Conservation (phyloP, 106 monocot genomes). For the Dactylorhiza incarnata region DNA sequence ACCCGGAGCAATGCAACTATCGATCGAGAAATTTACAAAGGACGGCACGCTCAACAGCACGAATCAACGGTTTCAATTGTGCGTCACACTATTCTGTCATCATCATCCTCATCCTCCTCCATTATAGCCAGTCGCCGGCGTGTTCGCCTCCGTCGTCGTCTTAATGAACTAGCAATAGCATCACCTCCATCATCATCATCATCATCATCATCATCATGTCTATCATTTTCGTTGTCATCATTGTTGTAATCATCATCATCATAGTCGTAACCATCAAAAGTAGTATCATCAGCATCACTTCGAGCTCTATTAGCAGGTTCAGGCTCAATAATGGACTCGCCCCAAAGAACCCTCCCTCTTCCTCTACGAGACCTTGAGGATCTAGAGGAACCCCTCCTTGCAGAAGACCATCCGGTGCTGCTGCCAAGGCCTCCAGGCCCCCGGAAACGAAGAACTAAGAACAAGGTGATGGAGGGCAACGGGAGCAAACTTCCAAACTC, state of each 20-base stretch:
- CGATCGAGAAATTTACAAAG: not conserved
- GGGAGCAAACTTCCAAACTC: not conserved
- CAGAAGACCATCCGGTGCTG: not conserved
- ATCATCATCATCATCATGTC: constrained; percentile 5
- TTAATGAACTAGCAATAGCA: not conserved
- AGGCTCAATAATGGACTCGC: constrained; percentile 15
- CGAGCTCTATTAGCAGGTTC: not conserved
- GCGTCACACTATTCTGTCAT: constrained; percentile 5
- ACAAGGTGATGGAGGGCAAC: constrained; percentile 21
- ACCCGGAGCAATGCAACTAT: not conserved
- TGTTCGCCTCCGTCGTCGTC: constrained; percentile 4
- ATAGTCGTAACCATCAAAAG: not conserved
- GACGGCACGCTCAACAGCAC: not conserved
- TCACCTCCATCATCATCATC: constrained; percentile 11
- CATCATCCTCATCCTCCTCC: constrained; percentile 2
- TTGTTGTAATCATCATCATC: constrained; percentile 3
- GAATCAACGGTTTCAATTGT: not conserved
- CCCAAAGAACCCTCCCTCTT: constrained; percentile 15
- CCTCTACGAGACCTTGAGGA: constrained; percentile 7
- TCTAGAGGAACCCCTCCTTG: constrained; percentile 4
- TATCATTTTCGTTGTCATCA: constrained; percentile 1
- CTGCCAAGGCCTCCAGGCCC: not conserved
- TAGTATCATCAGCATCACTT: not conserved
- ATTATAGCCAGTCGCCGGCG: constrained; percentile 5
- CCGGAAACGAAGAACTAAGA: constrained; percentile 6